Conservation (phyloP, 805 yeast genomes). For the Yarrowia phangngaensis region DNA sequence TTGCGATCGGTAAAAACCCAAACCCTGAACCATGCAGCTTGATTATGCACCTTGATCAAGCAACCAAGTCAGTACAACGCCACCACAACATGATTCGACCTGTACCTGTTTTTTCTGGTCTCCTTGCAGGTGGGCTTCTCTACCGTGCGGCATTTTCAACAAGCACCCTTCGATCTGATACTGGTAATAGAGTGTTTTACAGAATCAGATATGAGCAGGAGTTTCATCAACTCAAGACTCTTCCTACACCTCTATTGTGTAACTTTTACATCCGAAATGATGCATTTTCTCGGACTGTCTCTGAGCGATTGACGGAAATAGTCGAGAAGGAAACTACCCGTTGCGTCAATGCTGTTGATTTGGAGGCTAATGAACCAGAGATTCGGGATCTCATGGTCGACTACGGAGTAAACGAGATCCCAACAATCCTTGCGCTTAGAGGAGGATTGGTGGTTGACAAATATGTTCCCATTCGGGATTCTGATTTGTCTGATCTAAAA, state of each 20-base stretch:
- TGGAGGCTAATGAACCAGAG: conserved; percentile 64
- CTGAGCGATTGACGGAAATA: conserved; percentile 56
- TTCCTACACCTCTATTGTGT: conserved; percentile 59
- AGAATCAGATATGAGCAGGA: conserved; percentile 58
- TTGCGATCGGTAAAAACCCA: too few species aligned
- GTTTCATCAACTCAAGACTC: conserved; percentile 49
- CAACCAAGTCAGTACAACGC: conserved; percentile 3
- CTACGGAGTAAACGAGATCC: conserved; percentile 56
- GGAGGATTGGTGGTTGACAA: conserved; percentile 57
- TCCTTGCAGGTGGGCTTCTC: conserved; percentile 9
- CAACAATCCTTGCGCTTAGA: conserved; percentile 61
- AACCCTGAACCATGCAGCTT: conserved; percentile 24
- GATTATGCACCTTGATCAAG: conserved; percentile 11
- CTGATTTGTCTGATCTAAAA: conserved; percentile 35
- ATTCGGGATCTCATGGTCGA: conserved; percentile 55
- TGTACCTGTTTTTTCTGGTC: conserved; percentile 5
- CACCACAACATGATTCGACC: conserved; percentile 23
- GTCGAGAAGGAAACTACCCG: conserved; percentile 50
- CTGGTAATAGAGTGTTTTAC: conserved; percentile 45
- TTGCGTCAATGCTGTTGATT: conserved; percentile 60
- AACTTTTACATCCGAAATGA: conserved; percentile 72
- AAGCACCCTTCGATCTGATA: conserved; percentile 6
- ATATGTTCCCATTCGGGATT: conserved; percentile 36
- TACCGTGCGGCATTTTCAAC: conserved; percentile 22
- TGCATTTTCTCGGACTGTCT: conserved; percentile 55